Evolutionary conservation across 352 stramenopile species (phyloP).

Genomic region (Achlya hypogyna): DNA sequence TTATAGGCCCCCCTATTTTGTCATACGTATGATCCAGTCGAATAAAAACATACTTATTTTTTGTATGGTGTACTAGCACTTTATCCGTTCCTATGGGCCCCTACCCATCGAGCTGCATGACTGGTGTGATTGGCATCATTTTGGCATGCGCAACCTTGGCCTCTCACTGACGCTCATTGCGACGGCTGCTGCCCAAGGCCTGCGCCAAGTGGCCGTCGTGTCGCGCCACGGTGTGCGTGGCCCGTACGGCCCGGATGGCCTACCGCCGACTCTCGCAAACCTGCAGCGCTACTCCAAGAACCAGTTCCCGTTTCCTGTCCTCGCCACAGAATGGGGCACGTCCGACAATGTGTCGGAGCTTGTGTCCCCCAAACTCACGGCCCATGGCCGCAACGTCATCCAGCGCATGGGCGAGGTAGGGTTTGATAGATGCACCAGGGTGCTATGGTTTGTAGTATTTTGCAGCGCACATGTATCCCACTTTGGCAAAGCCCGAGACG

Average conservation of each 20-base stretch:
- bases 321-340: constrained; percentile 50
- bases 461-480: constrained; percentile 46
- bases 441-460: constrained; percentile 44
- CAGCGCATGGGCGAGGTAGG: constrained; percentile 53
- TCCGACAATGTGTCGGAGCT: constrained; percentile 49
- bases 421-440: constrained; percentile 7
- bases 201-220: constrained; percentile 46
- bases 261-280: constrained; percentile 34
- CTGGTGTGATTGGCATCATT: neutral
- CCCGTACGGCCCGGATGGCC: constrained; percentile 55
- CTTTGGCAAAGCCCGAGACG: constrained; percentile 40
- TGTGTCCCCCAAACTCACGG: constrained; percentile 71
- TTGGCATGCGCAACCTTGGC: neutral
- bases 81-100: no score
- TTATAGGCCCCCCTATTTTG: neutral
- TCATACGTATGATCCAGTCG: neutral
- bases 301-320: constrained; percentile 42
- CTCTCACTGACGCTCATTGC: no score
- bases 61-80: neutral
- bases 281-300: constrained; percentile 56
- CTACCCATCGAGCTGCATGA: neutral
- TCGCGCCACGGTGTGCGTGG: constrained; percentile 63
- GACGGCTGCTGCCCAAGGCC: neutral
- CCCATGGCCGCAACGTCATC: constrained; percentile 53
- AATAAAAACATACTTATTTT: neutral